A percentile compares a stretch with the other conserved stretches of the same genome.
Evolutionary conservation across 2,329 filamentous ascomycete species (phyloP).

Genomic region (Pseudogymnoascus sp.): DNA sequence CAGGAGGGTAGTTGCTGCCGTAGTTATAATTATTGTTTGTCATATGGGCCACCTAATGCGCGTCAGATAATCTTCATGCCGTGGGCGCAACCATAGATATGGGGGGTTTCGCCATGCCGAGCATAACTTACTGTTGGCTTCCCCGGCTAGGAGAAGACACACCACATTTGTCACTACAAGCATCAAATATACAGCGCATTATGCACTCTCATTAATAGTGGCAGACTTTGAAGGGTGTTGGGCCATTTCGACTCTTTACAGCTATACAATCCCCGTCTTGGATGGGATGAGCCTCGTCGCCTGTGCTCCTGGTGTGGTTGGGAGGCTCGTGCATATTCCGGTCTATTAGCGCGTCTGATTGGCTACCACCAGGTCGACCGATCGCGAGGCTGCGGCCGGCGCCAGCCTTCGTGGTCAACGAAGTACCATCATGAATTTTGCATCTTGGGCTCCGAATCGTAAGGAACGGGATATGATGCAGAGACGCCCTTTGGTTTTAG

Average conservation of each 20-base stretch:
- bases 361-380: background rate
- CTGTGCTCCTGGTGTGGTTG: background rate
- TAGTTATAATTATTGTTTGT: slow-evolving; percentile 2
- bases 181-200: background rate
- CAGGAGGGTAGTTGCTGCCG: background rate
- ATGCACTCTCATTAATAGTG: background rate
- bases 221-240: background rate
- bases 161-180: background rate
- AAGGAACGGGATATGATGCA: background rate
- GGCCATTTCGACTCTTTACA: background rate
- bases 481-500: background rate
- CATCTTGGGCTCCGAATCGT: background rate
- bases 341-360: background rate
- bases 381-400: background rate
- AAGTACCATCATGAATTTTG: background rate
- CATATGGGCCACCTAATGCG: slow-evolving; percentile 5
- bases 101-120: background rate
- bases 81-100: background rate
- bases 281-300: background rate
- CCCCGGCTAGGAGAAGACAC: background rate
- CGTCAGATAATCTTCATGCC: background rate
- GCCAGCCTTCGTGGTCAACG: background rate
- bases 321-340: background rate
- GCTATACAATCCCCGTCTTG: background rate
- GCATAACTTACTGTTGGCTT: background rate